Evolutionary conservation across 805 yeast genomes (phyloP), one percentile per base, ranked within the genome.

Genomic region (Candida silvatica): DNA sequence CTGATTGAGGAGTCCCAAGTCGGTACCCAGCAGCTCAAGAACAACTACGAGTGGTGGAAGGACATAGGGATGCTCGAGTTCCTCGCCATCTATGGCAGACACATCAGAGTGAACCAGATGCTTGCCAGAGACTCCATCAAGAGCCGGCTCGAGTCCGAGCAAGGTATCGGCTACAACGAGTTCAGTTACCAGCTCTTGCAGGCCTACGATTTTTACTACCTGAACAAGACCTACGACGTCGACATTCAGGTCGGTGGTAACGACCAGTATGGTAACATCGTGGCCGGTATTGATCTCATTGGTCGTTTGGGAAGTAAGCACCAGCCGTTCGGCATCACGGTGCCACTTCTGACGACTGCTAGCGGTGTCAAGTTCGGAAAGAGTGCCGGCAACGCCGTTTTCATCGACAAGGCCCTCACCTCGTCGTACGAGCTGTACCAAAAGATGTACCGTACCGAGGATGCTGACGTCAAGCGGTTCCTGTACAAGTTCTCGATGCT

Each of bases 211-310:
- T 92, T 86, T 52, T 86, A 80, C 68, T 86, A 88, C 51, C 60
- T 92, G 38, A 76, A 74, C 61, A 68, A 67, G 26, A 54, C 70
- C 12, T 58, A 72, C 25, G 57, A 64, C 3, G 88, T 88, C 29
- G 65, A 67, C 29, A 58, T 87, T 11, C 97, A 92, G 61, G 77
- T 83, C 24, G 98, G 98, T 17, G 98, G 98, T 5, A 87, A 83
- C 52, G 98, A 92, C 54, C 98, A 92, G 58, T 92, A 96, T 87
- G 98, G 98, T 1, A 92, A 92, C 49, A 92, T 92, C 39, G 85
- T 94, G 2, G 97, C 97, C 1, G 98, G 98, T 0, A 72, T 84
- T 27, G 98, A 92, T 49, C 66, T 92, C 38, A 86, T 88, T 27
- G 66, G 80, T 1, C 63, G 95, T 42, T 83, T 36, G 42, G 39